phyloP scores from a whole-genome alignment of 495 filamentous ascomycete genomes.

The Pseudomonodictys pantanalensis region DNA sequence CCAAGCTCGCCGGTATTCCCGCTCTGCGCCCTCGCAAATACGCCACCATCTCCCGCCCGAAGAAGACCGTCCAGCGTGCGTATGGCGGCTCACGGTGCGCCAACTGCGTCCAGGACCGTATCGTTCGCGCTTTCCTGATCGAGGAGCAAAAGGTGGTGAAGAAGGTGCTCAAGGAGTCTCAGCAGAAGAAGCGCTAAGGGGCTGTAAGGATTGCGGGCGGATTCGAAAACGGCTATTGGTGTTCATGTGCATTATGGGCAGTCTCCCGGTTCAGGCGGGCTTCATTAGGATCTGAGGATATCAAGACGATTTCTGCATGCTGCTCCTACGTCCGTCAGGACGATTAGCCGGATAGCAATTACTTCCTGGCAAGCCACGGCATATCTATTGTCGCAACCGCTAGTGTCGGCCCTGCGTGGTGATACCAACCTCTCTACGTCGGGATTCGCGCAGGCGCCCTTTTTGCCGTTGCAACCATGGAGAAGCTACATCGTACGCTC shows the following conservation, averaged over 20 bases:
- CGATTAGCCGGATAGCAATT: slow-evolving; percentile 8
- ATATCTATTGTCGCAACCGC: not conserved
- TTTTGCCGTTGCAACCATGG: too few relatives aligned
- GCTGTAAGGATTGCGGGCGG: not conserved
- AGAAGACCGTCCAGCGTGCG: slow-evolving; percentile 97
- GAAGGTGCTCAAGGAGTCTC: slow-evolving; percentile 97
- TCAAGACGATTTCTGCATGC: slow-evolving; percentile 25
- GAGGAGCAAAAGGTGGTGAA: slow-evolving; percentile 99
- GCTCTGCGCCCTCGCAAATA: slow-evolving; percentile 97
- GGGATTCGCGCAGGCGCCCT: too few relatives aligned
- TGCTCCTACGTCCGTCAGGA: not conserved
- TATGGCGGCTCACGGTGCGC: slow-evolving; percentile 96
- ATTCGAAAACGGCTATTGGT: slow-evolving; percentile 25
- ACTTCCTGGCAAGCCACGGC: not conserved
- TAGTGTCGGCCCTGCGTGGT: too few relatives aligned
- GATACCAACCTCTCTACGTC: too few relatives aligned
- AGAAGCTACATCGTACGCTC: too few relatives aligned
- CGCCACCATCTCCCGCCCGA: slow-evolving; percentile 88
- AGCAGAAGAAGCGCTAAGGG: slow-evolving; percentile 71
- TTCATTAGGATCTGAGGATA: slow-evolving; percentile 22
- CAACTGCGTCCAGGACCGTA: slow-evolving; percentile 96
- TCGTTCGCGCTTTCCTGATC: slow-evolving; percentile 90
- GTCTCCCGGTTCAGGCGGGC: slow-evolving; percentile 25
- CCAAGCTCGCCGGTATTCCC: slow-evolving; percentile 89
- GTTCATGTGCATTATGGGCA: slow-evolving; percentile 35